Evolutionary conservation across 2,329 filamentous ascomycete genomes (phyloP), one percentile per base, ranked within the genome.

Genomic region (Nemania sp.): DNA sequence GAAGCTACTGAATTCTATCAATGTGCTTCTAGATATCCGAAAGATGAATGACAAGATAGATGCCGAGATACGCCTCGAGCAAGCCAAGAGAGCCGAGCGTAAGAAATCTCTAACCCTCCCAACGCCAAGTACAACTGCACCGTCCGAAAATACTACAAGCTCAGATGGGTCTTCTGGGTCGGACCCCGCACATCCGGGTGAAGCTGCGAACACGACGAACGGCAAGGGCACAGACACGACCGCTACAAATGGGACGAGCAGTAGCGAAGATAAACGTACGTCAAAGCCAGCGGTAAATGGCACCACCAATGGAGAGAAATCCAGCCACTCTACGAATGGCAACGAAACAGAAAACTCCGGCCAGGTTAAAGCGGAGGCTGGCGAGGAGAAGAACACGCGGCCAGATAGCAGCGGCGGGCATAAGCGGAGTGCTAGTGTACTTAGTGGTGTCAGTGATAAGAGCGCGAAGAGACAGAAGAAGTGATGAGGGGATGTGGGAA

Each of bases 371-470:
- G 35, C 35, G n/a, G 56, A 41, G 22, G 26, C 24, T 20, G 13
- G 10, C 18, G 77, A 77, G 51, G 80, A 79, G 68, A 77, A 75
- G 41, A 73, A 70, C 18, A 67, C 63, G 11, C 75, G 80, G 52
- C 81, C 80, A 1, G 77, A 76, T 15, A 83, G 80, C 69, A 83
- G 82, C 69, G 77, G 80, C 49, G 78, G 77, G 0, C 90, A 92
- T 71, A 97, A 97, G 82, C 87, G 93, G 67, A 96, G 93, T 77
- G 93, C 93, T 1, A 97, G 93, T 78, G 92, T 94, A 35, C 79
- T 97, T 61, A 95, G 92, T 78, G 83, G 85, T 18, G 82, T 82
- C 5, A 93, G 91, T 77, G 90, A 93, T 67, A 88, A 87, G 79
- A 88, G 85, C 72, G 75, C 80, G 3, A 89, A 89, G 77, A 82